These are phyloP conservation scores for Lentithecium fluviatile DNA, from an alignment of 495 filamentous ascomycete species.

Conservation along the genomic window DNA sequence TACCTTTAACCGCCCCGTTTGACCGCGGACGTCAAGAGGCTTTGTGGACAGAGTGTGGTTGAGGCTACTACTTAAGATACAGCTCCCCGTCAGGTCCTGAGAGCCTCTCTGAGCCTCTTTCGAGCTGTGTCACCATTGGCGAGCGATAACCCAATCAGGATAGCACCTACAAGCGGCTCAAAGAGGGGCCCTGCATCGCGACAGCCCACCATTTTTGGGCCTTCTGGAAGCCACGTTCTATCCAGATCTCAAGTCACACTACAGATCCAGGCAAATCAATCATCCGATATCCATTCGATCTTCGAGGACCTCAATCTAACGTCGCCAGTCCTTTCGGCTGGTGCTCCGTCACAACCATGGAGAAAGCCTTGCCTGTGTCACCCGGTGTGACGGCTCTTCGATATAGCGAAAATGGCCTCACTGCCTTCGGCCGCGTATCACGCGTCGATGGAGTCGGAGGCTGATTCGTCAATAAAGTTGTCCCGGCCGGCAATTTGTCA, in stretches of 20 bases:
- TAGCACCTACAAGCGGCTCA: neutral
- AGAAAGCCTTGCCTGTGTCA: conserved; percentile 11
- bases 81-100: neutral
- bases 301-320: neutral
- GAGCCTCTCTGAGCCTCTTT: conserved; percentile 14
- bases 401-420: conserved; percentile 2
- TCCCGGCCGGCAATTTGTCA: no score
- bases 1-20: conserved; percentile 23
- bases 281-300: no score
- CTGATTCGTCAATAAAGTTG: no score
- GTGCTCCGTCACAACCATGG: conserved; percentile 1
- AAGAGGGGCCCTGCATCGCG: neutral
- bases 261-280: no score
- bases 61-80: conserved; percentile 21
- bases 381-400: conserved; percentile 1
- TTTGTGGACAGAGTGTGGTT: neutral
- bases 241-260: no score
- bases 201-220: no score
- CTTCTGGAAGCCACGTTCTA: no score
- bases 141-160: neutral
- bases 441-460: no score
- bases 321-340: neutral
- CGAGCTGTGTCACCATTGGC: neutral
- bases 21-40: conserved; percentile 8
- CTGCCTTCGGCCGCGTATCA: neutral